phyloP scores from a whole-genome alignment of 257 asterid genomes.

The Cordia subcordata region DNA sequence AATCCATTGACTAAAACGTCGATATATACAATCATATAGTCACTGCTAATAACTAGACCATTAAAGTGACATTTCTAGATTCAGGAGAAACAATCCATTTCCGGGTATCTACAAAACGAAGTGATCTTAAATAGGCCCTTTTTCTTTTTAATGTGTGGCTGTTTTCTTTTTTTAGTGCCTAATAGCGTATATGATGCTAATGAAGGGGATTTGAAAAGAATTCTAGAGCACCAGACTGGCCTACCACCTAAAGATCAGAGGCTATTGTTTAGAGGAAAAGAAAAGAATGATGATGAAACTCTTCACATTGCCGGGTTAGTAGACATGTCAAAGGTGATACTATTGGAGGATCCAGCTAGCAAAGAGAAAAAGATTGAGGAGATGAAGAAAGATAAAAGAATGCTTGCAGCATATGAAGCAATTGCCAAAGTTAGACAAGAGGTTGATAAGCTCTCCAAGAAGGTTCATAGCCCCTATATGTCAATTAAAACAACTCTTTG shows the following conservation, averaged over 20 bases:
- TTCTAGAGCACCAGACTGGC: slow-evolving; percentile 21
- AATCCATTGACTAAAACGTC: no score
- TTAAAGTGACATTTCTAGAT: no score
- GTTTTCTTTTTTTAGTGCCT: neutral
- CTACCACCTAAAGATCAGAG: slow-evolving; percentile 23
- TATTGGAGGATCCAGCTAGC: slow-evolving; percentile 31
- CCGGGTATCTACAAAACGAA: no score
- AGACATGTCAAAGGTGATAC: slow-evolving; percentile 22
- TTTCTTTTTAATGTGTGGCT: no score
- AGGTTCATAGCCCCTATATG: slow-evolving; percentile 4
- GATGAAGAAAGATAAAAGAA: slow-evolving; percentile 4
- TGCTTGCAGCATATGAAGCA: slow-evolving; percentile 11
- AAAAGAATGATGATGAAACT: slow-evolving; percentile 19
- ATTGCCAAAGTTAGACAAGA: slow-evolving; percentile 17
- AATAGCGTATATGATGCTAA: neutral
- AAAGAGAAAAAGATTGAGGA: slow-evolving; percentile 24
- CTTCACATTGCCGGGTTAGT: slow-evolving; percentile 26
- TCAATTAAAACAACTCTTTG: no score
- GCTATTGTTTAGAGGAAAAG: slow-evolving; percentile 30
- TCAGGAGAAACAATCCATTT: no score
- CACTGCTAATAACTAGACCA: no score
- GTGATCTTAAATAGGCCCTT: neutral
- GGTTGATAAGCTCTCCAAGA: slow-evolving; percentile 24
- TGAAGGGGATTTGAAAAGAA: slow-evolving; percentile 20
- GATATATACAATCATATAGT: no score